Base-by-base conservation (phyloP, 2,329 filamentous ascomycete species). In the Ophioceras dolichostomum region DNA sequence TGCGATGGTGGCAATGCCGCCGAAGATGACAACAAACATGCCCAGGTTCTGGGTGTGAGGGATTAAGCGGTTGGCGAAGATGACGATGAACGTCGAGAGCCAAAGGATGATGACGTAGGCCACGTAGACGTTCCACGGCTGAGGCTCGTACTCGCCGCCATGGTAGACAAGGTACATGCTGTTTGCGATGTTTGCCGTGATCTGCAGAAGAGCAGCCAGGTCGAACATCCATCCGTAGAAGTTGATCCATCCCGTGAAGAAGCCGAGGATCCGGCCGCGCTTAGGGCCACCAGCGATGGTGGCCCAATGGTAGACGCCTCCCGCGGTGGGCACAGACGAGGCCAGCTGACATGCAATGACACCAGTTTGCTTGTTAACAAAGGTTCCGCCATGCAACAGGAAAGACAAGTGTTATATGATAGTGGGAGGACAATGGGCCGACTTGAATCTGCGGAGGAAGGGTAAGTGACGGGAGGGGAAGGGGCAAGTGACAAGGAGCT, bases 201-300 rank as follows among this genome's bases (percentile, higher is more conserved):
- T 75, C 39, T 68, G 64, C 13, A 68, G 58, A 47, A 79, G 69
- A 2, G 72, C 71, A 4, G 73, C 70, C 5, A 75, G 62, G 43
- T 71, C 73, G 40, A 79, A 74, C 43, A 78, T 67, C 76, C 76
- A 79, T 12, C 65, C 70, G 42, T 67, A 70, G 46, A 71, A 72
- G 49, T 75, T 74, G 43, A 65, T 57, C 59, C 62, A 65, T 10
- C 62, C 62, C 0, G 59, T 58, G 40, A 62, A 65, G 51, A 64
- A 67, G 29, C 64, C 63, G 16, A 70, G 56, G 2, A 64, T 53
- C 20, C 72, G 67, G 37, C 72, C 72, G 56, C 65, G 70, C 41
- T 57, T 62, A 4, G 62, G 60, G 2, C 73, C 73, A 10, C 67
- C 69, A 2, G 72, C 75, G 33, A 76, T 62, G 4, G 69, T 69